phyloP scores from a whole-genome alignment of 352 stramenopile species.

The Thalassiosira hispida region DNA sequence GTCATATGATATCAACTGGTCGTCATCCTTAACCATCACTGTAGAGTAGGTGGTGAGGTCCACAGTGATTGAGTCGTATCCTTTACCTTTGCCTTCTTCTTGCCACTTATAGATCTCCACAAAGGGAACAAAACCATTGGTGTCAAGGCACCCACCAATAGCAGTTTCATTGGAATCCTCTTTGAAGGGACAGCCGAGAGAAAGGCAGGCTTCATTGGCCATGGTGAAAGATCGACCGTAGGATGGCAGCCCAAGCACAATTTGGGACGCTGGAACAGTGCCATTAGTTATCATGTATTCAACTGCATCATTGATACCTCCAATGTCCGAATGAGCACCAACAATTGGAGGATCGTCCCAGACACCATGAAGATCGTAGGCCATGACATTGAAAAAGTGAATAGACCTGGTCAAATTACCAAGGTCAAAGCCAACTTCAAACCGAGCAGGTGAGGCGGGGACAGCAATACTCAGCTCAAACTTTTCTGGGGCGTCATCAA shows the following conservation, averaged over 20 bases:
- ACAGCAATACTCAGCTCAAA: slow-evolving; percentile 67
- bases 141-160: slow-evolving; percentile 59
- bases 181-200: slow-evolving; percentile 56
- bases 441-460: slow-evolving; percentile 38
- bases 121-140: slow-evolving; percentile 61
- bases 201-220: slow-evolving; percentile 48
- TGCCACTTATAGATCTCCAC: slow-evolving; percentile 63
- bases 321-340: slow-evolving; percentile 60
- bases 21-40: slow-evolving; percentile 57
- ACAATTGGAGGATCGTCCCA: slow-evolving; percentile 61
- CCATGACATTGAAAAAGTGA: slow-evolving; percentile 69
- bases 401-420: slow-evolving; percentile 43
- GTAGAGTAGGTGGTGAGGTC: slow-evolving; percentile 41
- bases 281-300: slow-evolving; percentile 61
- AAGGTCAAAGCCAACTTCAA: slow-evolving; percentile 58
- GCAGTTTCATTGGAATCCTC: slow-evolving; percentile 54
- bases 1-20: slow-evolving; percentile 67
- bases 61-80: slow-evolving; percentile 55
- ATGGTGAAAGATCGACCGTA: slow-evolving; percentile 65
- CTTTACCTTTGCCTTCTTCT: slow-evolving; percentile 37
- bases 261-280: slow-evolving; percentile 48
- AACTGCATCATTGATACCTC: slow-evolving; percentile 49
- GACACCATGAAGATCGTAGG: slow-evolving; percentile 60
- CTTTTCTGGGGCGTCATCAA: slow-evolving; percentile 62
- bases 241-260: slow-evolving; percentile 57